Conservation (phyloP, 108 stramenopile species). For the Pseudonitzschia pungens region DNA sequence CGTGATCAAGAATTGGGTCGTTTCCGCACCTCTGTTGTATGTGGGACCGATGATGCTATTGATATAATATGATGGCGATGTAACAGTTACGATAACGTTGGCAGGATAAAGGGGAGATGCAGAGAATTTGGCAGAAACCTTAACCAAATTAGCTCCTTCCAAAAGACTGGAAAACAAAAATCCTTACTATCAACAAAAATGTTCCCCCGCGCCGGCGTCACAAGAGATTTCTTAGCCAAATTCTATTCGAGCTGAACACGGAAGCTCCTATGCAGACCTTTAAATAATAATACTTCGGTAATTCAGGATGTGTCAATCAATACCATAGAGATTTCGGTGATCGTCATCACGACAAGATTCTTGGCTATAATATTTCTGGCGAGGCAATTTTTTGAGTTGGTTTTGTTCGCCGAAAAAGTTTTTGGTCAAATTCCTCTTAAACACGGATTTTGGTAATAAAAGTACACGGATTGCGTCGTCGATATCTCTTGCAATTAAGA, state of each 20-base stretch:
- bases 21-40: too few relatives aligned
- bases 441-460: background rate
- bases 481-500: too few relatives aligned
- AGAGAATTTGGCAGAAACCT: too few relatives aligned
- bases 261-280: too few relatives aligned
- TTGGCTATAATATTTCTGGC: background rate
- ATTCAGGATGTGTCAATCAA: background rate
- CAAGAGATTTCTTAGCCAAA: background rate
- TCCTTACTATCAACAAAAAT: background rate
- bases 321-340: background rate
- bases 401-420: background rate
- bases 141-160: background rate
- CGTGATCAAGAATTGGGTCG: too few relatives aligned
- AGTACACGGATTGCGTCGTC: too few relatives aligned
- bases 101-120: too few relatives aligned
- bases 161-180: background rate
- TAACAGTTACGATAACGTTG: too few relatives aligned
- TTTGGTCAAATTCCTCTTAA: background rate
- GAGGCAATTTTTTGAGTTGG: background rate
- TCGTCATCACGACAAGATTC: background rate
- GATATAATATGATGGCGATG: too few relatives aligned
- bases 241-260: background rate
- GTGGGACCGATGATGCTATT: too few relatives aligned
- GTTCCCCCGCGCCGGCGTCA: too few relatives aligned
- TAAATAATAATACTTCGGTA: too few relatives aligned